Evolutionary conservation across 345 rosid genomes (phyloP), one percentile per base, ranked within the genome.

Genomic region (Sonneratia alba): DNA sequence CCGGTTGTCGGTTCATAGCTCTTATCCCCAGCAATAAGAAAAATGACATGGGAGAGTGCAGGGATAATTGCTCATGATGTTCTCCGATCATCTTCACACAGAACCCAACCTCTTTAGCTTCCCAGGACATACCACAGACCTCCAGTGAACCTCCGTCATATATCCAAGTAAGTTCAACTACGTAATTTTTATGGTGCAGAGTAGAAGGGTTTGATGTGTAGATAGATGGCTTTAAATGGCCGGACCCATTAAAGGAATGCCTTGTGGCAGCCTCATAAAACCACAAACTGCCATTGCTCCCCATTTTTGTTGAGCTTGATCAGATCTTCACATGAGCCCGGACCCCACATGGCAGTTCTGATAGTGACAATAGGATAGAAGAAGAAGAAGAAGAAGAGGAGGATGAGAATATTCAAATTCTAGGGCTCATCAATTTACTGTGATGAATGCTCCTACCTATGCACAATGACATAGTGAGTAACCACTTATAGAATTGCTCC

Each of bases 311-410:
- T 3, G 64, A 24, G 64, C 64, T 59, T 59, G 32, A 2, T 59
- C 64, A 59, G 64, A n/a, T 59, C 64, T 59, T 59, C 32, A 59
- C 64, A 59, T 59, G 64, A 59, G 64, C 64, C 11, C 13, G 14
- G 21, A 59, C 64, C 64, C 64, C 64, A 59, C 64, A n/a, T 22
- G 64, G 64, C 64, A 59, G 22, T 24, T 59, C 64, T 59, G 64
- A 59, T 59, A 10, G 64, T 59, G 64, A 59, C 64, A 59, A 4
- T 27, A 59, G 9, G 1, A 21, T 24, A 7, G 64, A 24, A 59
- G 34, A 22, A 9, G 64, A 22, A 3, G 64, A 59, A n/a, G 64
- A 24, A 22, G 62, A 59, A n/a, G 64, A 24, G 6, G 62, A 19
- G 12, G 64, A 59, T n/a, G 34, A 11, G 36, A 21, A 24, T 11